Evolutionary conservation across 2,329 filamentous ascomycete genomes (phyloP).

Genomic region (Fusarium verrucosum): DNA sequence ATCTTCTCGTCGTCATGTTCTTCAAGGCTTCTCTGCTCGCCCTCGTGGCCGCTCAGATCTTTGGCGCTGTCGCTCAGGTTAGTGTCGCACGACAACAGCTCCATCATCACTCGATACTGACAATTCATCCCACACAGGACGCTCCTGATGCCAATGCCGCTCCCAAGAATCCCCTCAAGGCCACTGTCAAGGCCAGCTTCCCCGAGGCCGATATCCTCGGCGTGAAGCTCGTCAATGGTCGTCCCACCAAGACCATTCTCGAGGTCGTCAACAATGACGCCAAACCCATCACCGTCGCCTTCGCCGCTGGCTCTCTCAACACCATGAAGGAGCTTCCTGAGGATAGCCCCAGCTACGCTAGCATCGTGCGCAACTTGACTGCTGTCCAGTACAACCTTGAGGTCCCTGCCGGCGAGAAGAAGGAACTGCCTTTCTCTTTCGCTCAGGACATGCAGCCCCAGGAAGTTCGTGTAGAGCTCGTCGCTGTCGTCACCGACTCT

Average conservation of each 20-base stretch:
- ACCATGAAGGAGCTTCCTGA: constrained; percentile 62
- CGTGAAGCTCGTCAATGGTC: constrained; percentile 94
- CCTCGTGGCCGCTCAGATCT: constrained; percentile 74
- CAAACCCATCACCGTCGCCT: constrained; percentile 75
- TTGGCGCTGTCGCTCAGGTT: constrained; percentile 72
- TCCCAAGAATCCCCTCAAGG: constrained; percentile 57
- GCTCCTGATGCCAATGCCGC: constrained; percentile 36
- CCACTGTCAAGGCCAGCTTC: constrained; percentile 71
- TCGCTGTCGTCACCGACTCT: constrained; percentile 75
- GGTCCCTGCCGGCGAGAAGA: constrained; percentile 78
- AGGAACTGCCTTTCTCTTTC: constrained; percentile 84
- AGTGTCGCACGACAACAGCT: constrained; percentile 47
- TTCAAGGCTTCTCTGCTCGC: constrained; percentile 77
- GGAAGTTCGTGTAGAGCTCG: constrained; percentile 81
- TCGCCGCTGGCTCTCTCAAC: constrained; percentile 80
- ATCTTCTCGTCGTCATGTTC: constrained; percentile 65
- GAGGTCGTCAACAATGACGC: constrained; percentile 87
- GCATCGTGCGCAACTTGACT: constrained; percentile 86
- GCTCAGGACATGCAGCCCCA: constrained; percentile 91
- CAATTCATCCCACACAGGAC: constrained; percentile 11
- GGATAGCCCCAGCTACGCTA: constrained; percentile 55
- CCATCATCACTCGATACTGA: neutral
- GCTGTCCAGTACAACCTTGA: constrained; percentile 75
- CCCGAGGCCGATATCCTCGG: constrained; percentile 85
- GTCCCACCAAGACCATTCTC: constrained; percentile 82